A percentile compares a stretch with the other conserved stretches of the same genome.
Conservation (phyloP, 768 basidiomycete genomes). For the Paxillus rubicundulus region DNA sequence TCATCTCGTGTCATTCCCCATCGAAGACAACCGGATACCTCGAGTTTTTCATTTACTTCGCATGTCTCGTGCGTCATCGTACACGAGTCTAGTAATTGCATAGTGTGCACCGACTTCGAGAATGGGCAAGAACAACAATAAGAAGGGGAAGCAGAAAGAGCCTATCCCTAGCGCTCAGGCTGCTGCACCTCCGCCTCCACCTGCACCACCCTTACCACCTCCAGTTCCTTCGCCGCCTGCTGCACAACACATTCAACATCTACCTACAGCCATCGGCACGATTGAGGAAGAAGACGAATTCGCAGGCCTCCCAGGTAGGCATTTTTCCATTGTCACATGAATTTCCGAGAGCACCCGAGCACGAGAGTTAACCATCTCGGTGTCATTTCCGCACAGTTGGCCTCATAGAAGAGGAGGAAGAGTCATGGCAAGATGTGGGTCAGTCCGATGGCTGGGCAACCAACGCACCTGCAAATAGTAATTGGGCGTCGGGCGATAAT, state of each 20-base stretch:
- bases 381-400: slow-evolving; percentile 15
- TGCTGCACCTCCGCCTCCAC: slow-evolving; percentile 11
- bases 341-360: background rate
- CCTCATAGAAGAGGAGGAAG: slow-evolving; percentile 18
- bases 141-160: slow-evolving; percentile 36
- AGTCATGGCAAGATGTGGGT: slow-evolving; percentile 27
- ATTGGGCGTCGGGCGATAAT: slow-evolving; percentile 11
- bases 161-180: slow-evolving; percentile 2
- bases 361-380: slow-evolving; percentile 8
- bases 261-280: slow-evolving; percentile 15
- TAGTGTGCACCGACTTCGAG: slow-evolving; percentile 10
- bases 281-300: slow-evolving; percentile 28
- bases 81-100: slow-evolving; percentile 19
- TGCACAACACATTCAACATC: slow-evolving; percentile 25
- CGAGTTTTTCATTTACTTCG: slow-evolving; percentile 31
- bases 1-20: slow-evolving; percentile 6
- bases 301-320: slow-evolving; percentile 19
- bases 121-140: slow-evolving; percentile 31
- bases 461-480: slow-evolving; percentile 22
- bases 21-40: slow-evolving; percentile 14
- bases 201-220: slow-evolving; percentile 10
- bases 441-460: slow-evolving; percentile 28
- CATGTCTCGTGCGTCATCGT: slow-evolving; percentile 28
- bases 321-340: slow-evolving; percentile 4
- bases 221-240: slow-evolving; percentile 20